Conservation (phyloP, 257 asterid species). For the Osmanthus fragrans region DNA sequence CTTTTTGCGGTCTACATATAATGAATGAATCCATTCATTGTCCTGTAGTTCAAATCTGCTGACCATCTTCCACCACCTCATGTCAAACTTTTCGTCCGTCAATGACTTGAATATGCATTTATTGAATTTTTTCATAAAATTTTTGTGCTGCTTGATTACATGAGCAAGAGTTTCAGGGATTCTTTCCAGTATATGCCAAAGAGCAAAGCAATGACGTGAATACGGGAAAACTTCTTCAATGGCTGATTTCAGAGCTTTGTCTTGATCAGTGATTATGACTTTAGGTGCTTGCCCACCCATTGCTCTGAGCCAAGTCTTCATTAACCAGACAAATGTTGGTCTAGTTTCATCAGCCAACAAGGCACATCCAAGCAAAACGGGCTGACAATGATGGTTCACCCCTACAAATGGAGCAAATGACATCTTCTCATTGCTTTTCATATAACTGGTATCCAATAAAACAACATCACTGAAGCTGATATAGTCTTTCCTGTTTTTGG, state of each 20-base stretch:
- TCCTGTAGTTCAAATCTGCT: constrained; percentile 86
- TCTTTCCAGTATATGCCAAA: constrained; percentile 87
- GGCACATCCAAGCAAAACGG: constrained; percentile 86
- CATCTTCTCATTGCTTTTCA: constrained; percentile 76
- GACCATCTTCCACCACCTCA: constrained; percentile 99
- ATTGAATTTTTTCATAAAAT: constrained; percentile 64
- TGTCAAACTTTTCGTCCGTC: constrained; percentile 85
- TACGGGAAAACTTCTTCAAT: constrained; percentile 71
- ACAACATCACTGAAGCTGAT: constrained; percentile 72
- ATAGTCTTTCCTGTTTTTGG: constrained; percentile 83
- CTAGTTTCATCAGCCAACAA: constrained; percentile 76
- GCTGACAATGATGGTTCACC: constrained; percentile 95
- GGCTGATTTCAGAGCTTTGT: constrained; percentile 65
- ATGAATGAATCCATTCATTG: constrained; percentile 82
- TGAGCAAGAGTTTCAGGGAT: constrained; percentile 69
- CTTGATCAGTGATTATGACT: constrained; percentile 78
- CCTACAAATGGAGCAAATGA: constrained; percentile 82
- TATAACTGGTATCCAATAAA: constrained; percentile 73
- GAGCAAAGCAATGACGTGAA: constrained; percentile 77
- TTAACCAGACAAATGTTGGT: constrained; percentile 79
- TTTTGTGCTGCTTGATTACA: constrained; percentile 64
- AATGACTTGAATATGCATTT: constrained; percentile 84
- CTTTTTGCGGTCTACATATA: constrained; percentile 75
- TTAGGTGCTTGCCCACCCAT: constrained; percentile 84
- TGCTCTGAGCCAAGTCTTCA: constrained; percentile 96